phyloP scores from a whole-genome alignment of 2,329 filamentous ascomycete species.

The Penicillium sp. region DNA sequence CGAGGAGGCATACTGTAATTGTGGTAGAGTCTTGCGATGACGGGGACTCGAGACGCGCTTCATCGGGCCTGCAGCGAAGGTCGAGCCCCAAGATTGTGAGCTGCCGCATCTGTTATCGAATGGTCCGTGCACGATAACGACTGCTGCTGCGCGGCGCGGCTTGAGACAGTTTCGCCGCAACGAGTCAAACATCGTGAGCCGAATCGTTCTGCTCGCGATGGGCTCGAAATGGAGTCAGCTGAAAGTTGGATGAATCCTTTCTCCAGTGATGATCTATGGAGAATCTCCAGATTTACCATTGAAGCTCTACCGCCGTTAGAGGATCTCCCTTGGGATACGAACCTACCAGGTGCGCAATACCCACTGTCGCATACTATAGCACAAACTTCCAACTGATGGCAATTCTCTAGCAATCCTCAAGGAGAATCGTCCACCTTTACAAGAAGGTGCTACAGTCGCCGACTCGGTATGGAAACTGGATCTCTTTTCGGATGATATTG shows the following conservation, averaged over 20 bases:
- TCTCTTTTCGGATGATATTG: conserved; percentile 24
- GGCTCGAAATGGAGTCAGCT: conserved; percentile 23
- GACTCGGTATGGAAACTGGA: conserved; percentile 29
- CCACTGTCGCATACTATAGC: background rate
- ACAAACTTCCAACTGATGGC: background rate
- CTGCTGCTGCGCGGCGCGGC: conserved; percentile 14
- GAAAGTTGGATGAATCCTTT: conserved; percentile 28
- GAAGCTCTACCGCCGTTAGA: conserved; percentile 34
- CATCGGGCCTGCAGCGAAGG: background rate
- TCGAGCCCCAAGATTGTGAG: background rate
- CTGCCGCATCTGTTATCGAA: conserved; percentile 18
- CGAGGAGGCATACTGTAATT: conserved; percentile 39
- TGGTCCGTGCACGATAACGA: conserved; percentile 21
- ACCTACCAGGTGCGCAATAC: conserved; percentile 27
- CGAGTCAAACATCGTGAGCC: conserved; percentile 6
- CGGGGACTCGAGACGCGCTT: background rate
- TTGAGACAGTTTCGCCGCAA: background rate
- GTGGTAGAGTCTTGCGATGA: background rate
- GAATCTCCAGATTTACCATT: conserved; percentile 34
- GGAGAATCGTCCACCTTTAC: conserved; percentile 18
- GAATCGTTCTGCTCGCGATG: conserved; percentile 8
- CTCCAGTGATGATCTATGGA: conserved; percentile 32
- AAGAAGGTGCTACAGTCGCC: conserved; percentile 19
- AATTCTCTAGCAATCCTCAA: conserved; percentile 9
- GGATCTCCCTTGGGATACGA: conserved; percentile 30